Percentiles rank a stretch among this genome's conserved stretches.
These are phyloP conservation scores for Tetrapisispora arboricola DNA, from an alignment of 805 yeast species.

Conservation along the genomic window DNA sequence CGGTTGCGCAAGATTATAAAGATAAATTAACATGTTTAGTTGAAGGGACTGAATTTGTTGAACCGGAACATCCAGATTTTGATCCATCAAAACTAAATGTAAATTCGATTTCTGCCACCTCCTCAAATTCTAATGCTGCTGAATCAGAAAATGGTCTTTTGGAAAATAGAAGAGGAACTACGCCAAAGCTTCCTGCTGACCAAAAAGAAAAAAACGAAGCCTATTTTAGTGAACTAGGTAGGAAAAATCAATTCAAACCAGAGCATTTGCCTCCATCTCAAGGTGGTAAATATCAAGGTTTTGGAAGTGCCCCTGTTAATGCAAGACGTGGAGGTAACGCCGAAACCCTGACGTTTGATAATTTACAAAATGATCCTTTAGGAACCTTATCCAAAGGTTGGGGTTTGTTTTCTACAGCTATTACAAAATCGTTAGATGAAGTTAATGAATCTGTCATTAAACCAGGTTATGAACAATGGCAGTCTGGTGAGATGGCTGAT, in stretches of 20 bases:
- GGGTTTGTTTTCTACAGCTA: slow-evolving; percentile 83
- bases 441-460: slow-evolving; percentile 83
- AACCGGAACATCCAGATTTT: slow-evolving; percentile 47
- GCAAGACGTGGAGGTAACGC: slow-evolving; percentile 4
- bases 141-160: slow-evolving; percentile 17
- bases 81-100: slow-evolving; percentile 19
- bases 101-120: slow-evolving; percentile 4
- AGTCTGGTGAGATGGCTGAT: slow-evolving; percentile 56
- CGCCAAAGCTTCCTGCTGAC: slow-evolving; percentile 22
- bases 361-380: slow-evolving; percentile 71
- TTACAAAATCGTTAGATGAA: slow-evolving; percentile 71
- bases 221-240: slow-evolving; percentile 74
- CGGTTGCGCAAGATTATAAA: slow-evolving; percentile 91
- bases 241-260: slow-evolving; percentile 60
- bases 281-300: slow-evolving; percentile 89
- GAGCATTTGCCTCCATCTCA: slow-evolving; percentile 79
- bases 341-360: slow-evolving; percentile 47
- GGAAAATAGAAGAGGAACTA: slow-evolving; percentile 36
- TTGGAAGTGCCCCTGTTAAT: slow-evolving; percentile 62
- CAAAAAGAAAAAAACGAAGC: slow-evolving; percentile 61
- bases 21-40: slow-evolving; percentile 63
- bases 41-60: slow-evolving; percentile 60
- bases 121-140: not conserved
- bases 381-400: slow-evolving; percentile 91
- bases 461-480: slow-evolving; percentile 78